phyloP scores from a whole-genome alignment of 352 stramenopile species.

The Phytophthora colocasiae region DNA sequence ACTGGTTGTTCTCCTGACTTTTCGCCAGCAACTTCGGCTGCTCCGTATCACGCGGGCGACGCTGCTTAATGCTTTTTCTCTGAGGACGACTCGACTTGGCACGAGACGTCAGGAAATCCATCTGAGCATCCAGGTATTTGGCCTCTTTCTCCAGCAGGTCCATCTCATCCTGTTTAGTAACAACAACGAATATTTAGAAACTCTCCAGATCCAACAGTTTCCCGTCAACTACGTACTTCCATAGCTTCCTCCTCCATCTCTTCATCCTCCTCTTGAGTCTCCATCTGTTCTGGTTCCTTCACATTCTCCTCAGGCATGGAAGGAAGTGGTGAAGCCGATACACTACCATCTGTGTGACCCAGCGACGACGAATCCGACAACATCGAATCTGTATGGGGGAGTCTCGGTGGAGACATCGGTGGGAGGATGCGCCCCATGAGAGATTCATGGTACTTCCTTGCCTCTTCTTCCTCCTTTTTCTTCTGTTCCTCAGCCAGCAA shows the following conservation, averaged over 20 bases:
- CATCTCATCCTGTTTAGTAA: slow-evolving; percentile 48
- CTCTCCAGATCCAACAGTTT: neutral
- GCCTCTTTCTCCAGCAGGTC: slow-evolving; percentile 73
- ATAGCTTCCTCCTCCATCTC: slow-evolving; percentile 42
- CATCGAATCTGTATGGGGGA: slow-evolving; percentile 32
- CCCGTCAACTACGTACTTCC: slow-evolving; percentile 33
- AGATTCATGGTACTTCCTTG: slow-evolving; percentile 18
- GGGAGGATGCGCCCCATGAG: slow-evolving; percentile 35
- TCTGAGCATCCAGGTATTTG: slow-evolving; percentile 75
- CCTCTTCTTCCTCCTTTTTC: slow-evolving; percentile 14
- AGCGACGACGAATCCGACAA: slow-evolving; percentile 26
- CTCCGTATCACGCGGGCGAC: slow-evolving; percentile 42
- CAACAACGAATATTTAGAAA: neutral
- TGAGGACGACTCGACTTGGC: slow-evolving; percentile 50
- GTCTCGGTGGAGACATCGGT: slow-evolving; percentile 37
- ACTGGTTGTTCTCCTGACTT: slow-evolving; percentile 54
- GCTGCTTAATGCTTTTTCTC: slow-evolving; percentile 63
- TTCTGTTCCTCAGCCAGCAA: slow-evolving; percentile 30
- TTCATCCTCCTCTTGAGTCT: slow-evolving; percentile 32
- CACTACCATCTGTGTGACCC: slow-evolving; percentile 27
- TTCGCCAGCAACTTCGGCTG: slow-evolving; percentile 51
- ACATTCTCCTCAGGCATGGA: slow-evolving; percentile 37
- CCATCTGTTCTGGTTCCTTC: slow-evolving; percentile 15
- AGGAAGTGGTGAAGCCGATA: slow-evolving; percentile 40
- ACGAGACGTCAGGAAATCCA: slow-evolving; percentile 66